Base-by-base conservation (phyloP, 192 early-diverging fungal species). In the Piromyces finnis region DNA sequence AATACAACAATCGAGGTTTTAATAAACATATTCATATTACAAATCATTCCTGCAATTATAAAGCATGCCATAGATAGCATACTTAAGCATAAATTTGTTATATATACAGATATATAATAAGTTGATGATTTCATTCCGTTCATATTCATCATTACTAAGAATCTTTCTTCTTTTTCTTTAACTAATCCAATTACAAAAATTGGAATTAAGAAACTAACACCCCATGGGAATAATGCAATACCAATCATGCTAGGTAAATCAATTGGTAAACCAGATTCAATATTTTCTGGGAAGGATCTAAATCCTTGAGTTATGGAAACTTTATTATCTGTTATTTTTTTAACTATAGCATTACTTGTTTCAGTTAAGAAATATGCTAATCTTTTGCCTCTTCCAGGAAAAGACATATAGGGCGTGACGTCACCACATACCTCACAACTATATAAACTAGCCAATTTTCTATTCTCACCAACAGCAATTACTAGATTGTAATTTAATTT, bases 131-230 rank as follows among this genome's bases (percentile, higher is more conserved):
- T 51, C 15, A 51, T 51, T 17, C 41, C 41, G 41, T 51, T 51
- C 90, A 93, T 92, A 80, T 83, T 82, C 92, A 93, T 93, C 92
- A 93, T 93, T 14, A 89, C 86, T 26, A 91, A 81, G 79, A 92
- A 89, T 29, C 90, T 81, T 22, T 88, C 88, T 78, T 94, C 92
- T 85, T 94, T 93, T 83, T 94, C 92, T 80, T 88, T 85, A 77
- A 93, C 91, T 30, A 94, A 81, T 28, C 82, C 89, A 36, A 93
- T 88, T 0, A 89, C 89, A 83, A 94, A 94, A 29, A 92, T 91
- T 17, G 41, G 41, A 4, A 94, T 81, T 82, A 94, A 78, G 84
- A 94, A 94, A 4, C 86, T 87, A 12, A 94, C 85, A 6, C 90
- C 93, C 79, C 92, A 94, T 16, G 93, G 93, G 83, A 88, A 94